Evolutionary conservation across 2,329 filamentous ascomycete genomes (phyloP).

Genomic region (Zasmidium citrigriseum): DNA sequence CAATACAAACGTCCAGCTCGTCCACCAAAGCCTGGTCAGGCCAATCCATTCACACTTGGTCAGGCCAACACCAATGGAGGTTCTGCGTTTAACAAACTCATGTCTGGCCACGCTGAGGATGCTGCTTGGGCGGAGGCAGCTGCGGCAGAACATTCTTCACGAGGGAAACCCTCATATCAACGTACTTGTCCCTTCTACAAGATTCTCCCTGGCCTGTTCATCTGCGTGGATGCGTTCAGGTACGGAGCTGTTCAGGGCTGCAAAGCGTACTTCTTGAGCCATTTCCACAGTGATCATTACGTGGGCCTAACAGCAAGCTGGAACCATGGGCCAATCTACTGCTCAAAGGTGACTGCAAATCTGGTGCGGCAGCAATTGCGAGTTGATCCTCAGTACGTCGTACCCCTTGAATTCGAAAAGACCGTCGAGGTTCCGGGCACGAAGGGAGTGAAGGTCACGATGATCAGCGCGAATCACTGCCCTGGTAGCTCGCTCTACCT

Average conservation of each 20-base stretch:
- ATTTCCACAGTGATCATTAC: constrained; percentile 98
- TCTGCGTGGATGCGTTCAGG: constrained; percentile 93
- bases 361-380: constrained; percentile 82
- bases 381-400: constrained; percentile 82
- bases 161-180: constrained; percentile 83
- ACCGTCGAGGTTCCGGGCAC: constrained; percentile 78
- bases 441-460: constrained; percentile 80
- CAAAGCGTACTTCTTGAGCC: constrained; percentile 92
- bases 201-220: constrained; percentile 88
- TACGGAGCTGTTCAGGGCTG: constrained; percentile 93
- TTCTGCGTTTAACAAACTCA: constrained; percentile 88
- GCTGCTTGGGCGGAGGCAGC: constrained; percentile 87
- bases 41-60: constrained; percentile 70
- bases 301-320: constrained; percentile 85
- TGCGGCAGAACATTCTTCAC: constrained; percentile 72
- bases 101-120: constrained; percentile 90
- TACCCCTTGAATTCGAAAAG: constrained; percentile 82
- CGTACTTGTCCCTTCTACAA: constrained; percentile 98
- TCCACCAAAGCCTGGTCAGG: constrained; percentile 75
- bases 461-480: constrained; percentile 96
- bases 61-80: constrained; percentile 39
- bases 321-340: constrained; percentile 94
- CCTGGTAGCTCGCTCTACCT: constrained; percentile 92
- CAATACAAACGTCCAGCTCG: constrained; percentile 65
- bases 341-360: constrained; percentile 88